These are phyloP conservation scores for Cystofilobasidium macerans DNA, from an alignment of 768 basidiomycete species.

Conservation along the genomic window DNA sequence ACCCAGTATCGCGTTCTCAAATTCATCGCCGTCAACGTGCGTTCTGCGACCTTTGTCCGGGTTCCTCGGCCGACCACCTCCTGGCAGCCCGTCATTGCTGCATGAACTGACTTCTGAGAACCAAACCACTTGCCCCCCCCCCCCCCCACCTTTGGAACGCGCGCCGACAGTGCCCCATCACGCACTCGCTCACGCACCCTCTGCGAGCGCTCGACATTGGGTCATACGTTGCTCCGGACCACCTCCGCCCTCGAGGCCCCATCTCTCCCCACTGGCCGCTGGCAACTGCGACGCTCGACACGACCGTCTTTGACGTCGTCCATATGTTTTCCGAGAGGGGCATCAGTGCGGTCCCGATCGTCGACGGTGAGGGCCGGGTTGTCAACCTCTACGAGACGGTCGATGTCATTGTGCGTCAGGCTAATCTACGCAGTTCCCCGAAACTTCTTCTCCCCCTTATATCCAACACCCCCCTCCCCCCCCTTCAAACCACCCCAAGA, in stretches of 20 bases:
- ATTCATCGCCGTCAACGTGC: slow-evolving; percentile 92
- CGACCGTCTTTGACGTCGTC: slow-evolving; percentile 93
- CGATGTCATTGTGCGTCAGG: slow-evolving; percentile 86
- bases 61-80: no score
- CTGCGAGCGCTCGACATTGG: slow-evolving; percentile 69
- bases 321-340: slow-evolving; percentile 95
- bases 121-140: no score
- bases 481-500: background rate
- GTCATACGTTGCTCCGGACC: slow-evolving; percentile 61
- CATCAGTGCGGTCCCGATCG: slow-evolving; percentile 92
- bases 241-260: slow-evolving; percentile 18
- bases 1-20: slow-evolving; percentile 97
- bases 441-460: background rate
- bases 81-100: background rate
- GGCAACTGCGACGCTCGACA: slow-evolving; percentile 77
- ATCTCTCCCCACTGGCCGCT: slow-evolving; percentile 58
- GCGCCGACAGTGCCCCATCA: slow-evolving; percentile 24
- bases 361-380: slow-evolving; percentile 70
- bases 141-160: no score
- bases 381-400: slow-evolving; percentile 97
- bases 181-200: slow-evolving; percentile 51
- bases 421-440: background rate
- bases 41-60: slow-evolving; percentile 30
- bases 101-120: no score
- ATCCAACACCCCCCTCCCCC: background rate